Base-by-base conservation (phyloP, 257 asterid species). In the Nicotiana otophora region DNA sequence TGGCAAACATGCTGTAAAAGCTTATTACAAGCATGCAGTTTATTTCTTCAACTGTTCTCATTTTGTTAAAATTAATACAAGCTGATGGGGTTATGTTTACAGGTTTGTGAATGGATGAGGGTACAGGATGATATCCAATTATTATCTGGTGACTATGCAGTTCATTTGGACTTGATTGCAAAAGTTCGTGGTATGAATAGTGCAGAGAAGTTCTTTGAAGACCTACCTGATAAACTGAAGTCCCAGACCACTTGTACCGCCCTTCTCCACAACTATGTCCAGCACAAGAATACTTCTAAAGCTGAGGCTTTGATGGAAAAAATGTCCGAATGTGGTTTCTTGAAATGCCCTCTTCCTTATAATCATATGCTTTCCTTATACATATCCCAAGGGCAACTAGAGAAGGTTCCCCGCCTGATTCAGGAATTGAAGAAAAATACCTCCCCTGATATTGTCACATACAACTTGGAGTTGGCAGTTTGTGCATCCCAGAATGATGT, bases 41-140 rank as follows among this genome's bases (percentile, higher is more conserved):
- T 46, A 20, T 46, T 72, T 46, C 31, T 72, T 6, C 36, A 4
- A 72, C 36, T 72, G 60, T 70, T 42, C 5, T 70, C 14, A 60
- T 48, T 14, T 74, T 74, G 42, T 74, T 74, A 7, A 48, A 48
- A 46, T 48, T 15, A 48, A 74, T 74, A 8, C 10, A 42, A 42
- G 48, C 48, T 60, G 51, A 79, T 83, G 33, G 46, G 69, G 66
- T 53, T 55, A 15, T 28, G 75, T 81, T 69, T 85, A 82, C 82
- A 96, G 99, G 89, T 96, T 31, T 96, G 97, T 84, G 98, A 94
- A 89, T 96, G 98, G 98, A 94, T 94, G 99, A 87, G 79, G 88
- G 75, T 81, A 12, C 99, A 93, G 83, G 92, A 91, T 74, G 97
- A 94, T 86, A 85, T 96, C 84, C 84, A 91, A 87, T 92, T 96